A percentile compares a stretch with the other conserved stretches of the same genome.
These are phyloP conservation scores for Gastrodia elata DNA, from an alignment of 106 monocot species.

Conservation along the genomic window DNA sequence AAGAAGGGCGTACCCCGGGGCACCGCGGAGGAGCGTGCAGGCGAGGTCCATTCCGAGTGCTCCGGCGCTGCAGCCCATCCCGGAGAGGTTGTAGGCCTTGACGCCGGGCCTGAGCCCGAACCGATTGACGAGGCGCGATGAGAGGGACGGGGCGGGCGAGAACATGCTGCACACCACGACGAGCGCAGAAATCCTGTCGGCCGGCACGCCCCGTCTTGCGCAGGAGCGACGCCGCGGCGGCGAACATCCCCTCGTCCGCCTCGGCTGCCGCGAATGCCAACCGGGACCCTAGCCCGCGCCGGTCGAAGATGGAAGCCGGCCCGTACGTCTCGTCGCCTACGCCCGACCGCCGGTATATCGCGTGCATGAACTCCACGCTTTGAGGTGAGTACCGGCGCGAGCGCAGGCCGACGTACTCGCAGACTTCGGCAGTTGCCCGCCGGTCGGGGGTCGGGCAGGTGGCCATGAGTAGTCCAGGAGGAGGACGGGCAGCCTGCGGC, in stretches of 20 bases:
- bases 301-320: conserved; percentile 46
- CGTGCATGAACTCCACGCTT: conserved; percentile 62
- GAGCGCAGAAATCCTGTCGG: conserved; percentile 22
- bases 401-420: conserved; percentile 43
- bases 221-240: conserved; percentile 25
- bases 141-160: conserved; percentile 36
- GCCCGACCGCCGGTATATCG: conserved; percentile 58
- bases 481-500: conserved; percentile 30
- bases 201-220: conserved; percentile 18
- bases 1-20: conserved; percentile 25
- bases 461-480: conserved; percentile 59
- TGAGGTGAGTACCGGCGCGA: conserved; percentile 22
- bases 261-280: conserved; percentile 23
- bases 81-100: conserved; percentile 38
- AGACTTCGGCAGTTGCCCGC: conserved; percentile 36
- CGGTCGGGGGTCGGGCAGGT: conserved; percentile 29
- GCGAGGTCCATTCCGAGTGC: conserved; percentile 33
- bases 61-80: conserved; percentile 66
- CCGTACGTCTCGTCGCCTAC: conserved; percentile 65
- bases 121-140: conserved; percentile 27
- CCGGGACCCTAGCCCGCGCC: conserved; percentile 18
- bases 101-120: conserved; percentile 15
- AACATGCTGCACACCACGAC: conserved; percentile 44
- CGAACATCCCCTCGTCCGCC: conserved; percentile 43
- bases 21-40: conserved; percentile 7